A percentile compares a stretch with the other conserved stretches of the same genome.
Evolutionary conservation across 345 rosid species (phyloP).

Genomic region (Euphorbia tirucalli): DNA sequence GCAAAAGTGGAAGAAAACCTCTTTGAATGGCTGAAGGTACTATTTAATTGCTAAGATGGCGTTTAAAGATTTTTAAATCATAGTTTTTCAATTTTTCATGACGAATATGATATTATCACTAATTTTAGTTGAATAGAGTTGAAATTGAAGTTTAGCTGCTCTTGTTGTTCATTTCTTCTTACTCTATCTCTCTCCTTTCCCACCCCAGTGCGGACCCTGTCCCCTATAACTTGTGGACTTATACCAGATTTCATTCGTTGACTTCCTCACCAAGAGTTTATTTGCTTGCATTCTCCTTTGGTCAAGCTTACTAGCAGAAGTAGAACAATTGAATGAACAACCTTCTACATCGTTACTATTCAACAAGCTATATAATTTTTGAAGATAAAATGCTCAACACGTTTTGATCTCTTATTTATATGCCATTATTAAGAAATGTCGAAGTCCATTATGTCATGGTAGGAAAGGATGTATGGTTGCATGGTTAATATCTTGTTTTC

Average conservation of each 20-base stretch:
- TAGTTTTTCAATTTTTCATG: neutral
- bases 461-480: constrained; percentile 5
- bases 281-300: neutral
- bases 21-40: constrained; percentile 96
- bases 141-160: neutral
- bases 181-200: neutral
- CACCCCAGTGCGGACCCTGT: neutral
- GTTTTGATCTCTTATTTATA: neutral
- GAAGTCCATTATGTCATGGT: neutral
- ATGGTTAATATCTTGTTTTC: neutral
- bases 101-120: neutral
- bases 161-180: neutral
- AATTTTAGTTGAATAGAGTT: neutral
- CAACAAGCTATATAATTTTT: neutral
- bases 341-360: neutral
- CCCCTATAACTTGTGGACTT: neutral
- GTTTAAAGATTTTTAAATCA: neutral
- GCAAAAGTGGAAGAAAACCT: constrained; percentile 91
- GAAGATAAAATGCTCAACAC: neutral
- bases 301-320: neutral
- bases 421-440: neutral
- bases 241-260: neutral
- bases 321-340: neutral
- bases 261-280: neutral
- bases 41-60: constrained; percentile 8